Conservation (phyloP, 768 basidiomycete genomes). For the Phaeolepiota aurea region DNA sequence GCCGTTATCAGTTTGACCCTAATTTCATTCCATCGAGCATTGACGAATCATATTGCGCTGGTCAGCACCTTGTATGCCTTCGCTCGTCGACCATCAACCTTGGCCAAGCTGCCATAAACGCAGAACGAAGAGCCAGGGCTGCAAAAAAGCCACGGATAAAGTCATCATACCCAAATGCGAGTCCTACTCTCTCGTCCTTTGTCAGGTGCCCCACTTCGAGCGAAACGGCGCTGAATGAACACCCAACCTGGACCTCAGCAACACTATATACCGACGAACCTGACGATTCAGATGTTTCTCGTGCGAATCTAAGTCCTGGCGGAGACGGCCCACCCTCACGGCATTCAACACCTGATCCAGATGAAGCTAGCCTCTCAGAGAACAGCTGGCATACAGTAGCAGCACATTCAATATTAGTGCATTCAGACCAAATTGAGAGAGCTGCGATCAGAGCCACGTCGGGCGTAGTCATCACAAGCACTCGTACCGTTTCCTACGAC, state of each 20-base stretch:
- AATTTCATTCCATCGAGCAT: not conserved
- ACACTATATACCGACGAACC: not conserved
- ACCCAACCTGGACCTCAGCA: not conserved
- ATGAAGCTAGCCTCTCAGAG: no score
- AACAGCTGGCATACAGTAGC: no score
- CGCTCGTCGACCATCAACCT: not conserved
- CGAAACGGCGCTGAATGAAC: no score
- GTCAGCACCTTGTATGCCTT: not conserved
- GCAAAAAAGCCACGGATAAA: not conserved
- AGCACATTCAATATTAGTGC: no score
- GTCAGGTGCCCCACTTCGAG: not conserved
- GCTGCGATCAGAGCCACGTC: no score
- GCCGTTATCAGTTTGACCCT: not conserved
- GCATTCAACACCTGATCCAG: no score
- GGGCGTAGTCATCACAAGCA: no score
- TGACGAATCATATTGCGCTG: not conserved
- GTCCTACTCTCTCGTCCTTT: not conserved
- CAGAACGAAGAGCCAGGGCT: not conserved
- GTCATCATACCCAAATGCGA: not conserved
- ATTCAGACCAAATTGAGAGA: no score
- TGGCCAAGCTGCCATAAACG: not conserved
- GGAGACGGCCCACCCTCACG: no score
- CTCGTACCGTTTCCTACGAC: no score
- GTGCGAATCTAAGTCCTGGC: no score
- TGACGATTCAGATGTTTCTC: not conserved